A percentile compares a stretch with the other conserved stretches of the same genome.
Evolutionary conservation across 768 basidiomycete genomes (phyloP).

Genomic region (Tubosaeta sp.): DNA sequence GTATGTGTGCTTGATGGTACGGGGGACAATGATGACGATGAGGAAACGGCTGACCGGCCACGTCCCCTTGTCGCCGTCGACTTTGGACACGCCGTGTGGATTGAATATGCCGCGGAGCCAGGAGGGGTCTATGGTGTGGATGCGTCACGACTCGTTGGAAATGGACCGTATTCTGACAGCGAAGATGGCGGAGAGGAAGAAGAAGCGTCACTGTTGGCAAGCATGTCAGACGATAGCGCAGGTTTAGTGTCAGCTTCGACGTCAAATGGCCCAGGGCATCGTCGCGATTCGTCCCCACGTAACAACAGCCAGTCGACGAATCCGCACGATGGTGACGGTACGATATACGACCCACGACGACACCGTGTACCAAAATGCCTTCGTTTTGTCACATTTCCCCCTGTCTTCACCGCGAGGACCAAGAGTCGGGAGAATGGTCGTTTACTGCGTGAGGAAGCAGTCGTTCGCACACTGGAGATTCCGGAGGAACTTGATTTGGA

Average conservation of each 20-base stretch:
- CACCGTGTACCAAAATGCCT: slow-evolving; percentile 44
- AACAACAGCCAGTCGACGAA: slow-evolving; percentile 8
- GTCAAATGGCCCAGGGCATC: slow-evolving; percentile 3
- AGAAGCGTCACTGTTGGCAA: slow-evolving; percentile 12
- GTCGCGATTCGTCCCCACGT: background rate
- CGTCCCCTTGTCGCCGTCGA: slow-evolving; percentile 77
- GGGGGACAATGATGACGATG: slow-evolving; percentile 29
- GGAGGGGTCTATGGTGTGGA: slow-evolving; percentile 28
- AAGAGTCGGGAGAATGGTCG: slow-evolving; percentile 17
- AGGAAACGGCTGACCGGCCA: slow-evolving; percentile 42
- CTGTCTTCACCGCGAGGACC: slow-evolving; percentile 31
- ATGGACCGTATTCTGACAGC: slow-evolving; percentile 21
- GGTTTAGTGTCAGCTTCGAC: background rate
- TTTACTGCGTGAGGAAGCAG: slow-evolving; percentile 35
- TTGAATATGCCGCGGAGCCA: slow-evolving; percentile 49
- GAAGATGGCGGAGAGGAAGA: slow-evolving; percentile 27
- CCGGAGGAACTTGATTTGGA: slow-evolving; percentile 64
- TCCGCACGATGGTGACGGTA: slow-evolving; percentile 13
- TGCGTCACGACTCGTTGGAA: slow-evolving; percentile 27
- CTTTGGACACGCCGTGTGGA: slow-evolving; percentile 85
- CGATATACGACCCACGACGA: slow-evolving; percentile 24
- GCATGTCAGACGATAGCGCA: slow-evolving; percentile 8
- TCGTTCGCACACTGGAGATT: slow-evolving; percentile 56
- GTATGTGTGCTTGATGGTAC: slow-evolving; percentile 56
- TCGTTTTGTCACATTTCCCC: slow-evolving; percentile 69